phyloP scores from a whole-genome alignment of 2,329 filamentous ascomycete species.

The Alternaria brassicae region DNA sequence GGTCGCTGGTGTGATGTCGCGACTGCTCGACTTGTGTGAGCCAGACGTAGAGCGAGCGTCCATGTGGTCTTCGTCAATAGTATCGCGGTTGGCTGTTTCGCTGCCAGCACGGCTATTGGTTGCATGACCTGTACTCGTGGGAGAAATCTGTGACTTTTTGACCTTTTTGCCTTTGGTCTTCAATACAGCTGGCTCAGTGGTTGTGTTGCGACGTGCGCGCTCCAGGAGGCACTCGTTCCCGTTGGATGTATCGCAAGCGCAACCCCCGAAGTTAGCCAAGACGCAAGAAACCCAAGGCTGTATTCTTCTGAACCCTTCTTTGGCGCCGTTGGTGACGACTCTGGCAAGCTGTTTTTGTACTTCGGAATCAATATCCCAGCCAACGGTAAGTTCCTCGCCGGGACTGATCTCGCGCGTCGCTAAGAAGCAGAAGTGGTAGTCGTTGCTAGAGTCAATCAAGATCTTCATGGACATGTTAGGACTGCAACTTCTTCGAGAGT shows the following conservation, averaged over 20 bases:
- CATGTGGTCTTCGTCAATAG: slow-evolving; percentile 62
- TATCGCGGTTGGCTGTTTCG: slow-evolving; percentile 59
- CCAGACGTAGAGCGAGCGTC: slow-evolving; percentile 66
- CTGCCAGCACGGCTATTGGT: slow-evolving; percentile 67
- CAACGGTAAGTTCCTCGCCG: slow-evolving; percentile 72
- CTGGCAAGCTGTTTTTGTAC: slow-evolving; percentile 65
- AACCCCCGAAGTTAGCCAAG: slow-evolving; percentile 79
- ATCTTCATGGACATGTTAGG: slow-evolving; percentile 91
- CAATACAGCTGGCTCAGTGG: slow-evolving; percentile 31
- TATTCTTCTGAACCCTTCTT: slow-evolving; percentile 64
- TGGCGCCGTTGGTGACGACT: slow-evolving; percentile 68
- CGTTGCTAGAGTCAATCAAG: slow-evolving; percentile 71
- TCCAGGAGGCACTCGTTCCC: slow-evolving; percentile 49
- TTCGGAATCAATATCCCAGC: slow-evolving; percentile 61
- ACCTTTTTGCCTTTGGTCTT: slow-evolving; percentile 59
- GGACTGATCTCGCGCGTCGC: slow-evolving; percentile 79
- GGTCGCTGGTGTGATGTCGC: slow-evolving; percentile 66
- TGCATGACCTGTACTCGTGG: slow-evolving; percentile 59
- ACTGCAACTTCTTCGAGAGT: slow-evolving; percentile 88
- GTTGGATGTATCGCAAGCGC: slow-evolving; percentile 67
- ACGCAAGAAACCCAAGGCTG: slow-evolving; percentile 74
- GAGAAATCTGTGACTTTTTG: slow-evolving; percentile 60
- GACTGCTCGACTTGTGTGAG: slow-evolving; percentile 63
- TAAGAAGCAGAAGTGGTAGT: slow-evolving; percentile 91
- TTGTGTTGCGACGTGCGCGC: slow-evolving; percentile 44